These are phyloP conservation scores for Ogataea pignaliae DNA, from an alignment of 805 yeast species.

Conservation along the genomic window DNA sequence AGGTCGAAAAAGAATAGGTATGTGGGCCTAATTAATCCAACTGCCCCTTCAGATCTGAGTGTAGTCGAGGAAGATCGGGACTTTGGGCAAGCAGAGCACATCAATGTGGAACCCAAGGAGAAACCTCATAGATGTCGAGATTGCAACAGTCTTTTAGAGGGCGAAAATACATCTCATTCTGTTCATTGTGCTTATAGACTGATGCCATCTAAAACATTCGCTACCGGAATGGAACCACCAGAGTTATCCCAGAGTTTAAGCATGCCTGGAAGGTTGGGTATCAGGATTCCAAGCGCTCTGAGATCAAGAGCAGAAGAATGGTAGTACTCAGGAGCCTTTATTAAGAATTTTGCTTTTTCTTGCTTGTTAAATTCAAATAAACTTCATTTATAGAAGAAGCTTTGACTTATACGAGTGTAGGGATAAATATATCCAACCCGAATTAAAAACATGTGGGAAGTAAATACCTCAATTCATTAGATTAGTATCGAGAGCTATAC, in stretches of 20 bases:
- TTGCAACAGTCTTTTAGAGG: slow-evolving; percentile 12
- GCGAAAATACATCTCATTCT: slow-evolving; percentile 14
- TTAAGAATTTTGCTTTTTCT: too few species aligned
- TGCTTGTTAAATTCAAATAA: too few species aligned
- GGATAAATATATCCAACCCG: too few species aligned
- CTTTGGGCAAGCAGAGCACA: slow-evolving; percentile 5
- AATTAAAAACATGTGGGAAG: too few species aligned
- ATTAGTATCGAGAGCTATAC: too few species aligned
- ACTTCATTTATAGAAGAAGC: too few species aligned
- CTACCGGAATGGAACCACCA: slow-evolving; percentile 12
- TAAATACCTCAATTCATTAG: too few species aligned
- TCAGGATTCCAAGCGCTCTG: slow-evolving; percentile 22
- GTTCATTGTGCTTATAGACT: slow-evolving; percentile 8
- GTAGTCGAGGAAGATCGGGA: slow-evolving; percentile 6
- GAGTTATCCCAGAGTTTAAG: slow-evolving; percentile 21
- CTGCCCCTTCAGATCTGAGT: slow-evolving; percentile 10
- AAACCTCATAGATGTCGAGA: slow-evolving; percentile 14
- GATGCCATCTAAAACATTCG: background rate
- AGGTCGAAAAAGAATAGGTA: slow-evolving; percentile 10
- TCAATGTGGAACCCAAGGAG: slow-evolving; percentile 4
- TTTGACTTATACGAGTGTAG: too few species aligned
- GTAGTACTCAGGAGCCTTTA: background rate
- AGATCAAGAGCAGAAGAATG: slow-evolving; percentile 18
- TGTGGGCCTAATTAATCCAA: slow-evolving; percentile 12
- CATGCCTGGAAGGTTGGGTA: slow-evolving; percentile 24